phyloP scores from a whole-genome alignment of 352 stramenopile species.

The Pilasporangium apinafurcum region DNA sequence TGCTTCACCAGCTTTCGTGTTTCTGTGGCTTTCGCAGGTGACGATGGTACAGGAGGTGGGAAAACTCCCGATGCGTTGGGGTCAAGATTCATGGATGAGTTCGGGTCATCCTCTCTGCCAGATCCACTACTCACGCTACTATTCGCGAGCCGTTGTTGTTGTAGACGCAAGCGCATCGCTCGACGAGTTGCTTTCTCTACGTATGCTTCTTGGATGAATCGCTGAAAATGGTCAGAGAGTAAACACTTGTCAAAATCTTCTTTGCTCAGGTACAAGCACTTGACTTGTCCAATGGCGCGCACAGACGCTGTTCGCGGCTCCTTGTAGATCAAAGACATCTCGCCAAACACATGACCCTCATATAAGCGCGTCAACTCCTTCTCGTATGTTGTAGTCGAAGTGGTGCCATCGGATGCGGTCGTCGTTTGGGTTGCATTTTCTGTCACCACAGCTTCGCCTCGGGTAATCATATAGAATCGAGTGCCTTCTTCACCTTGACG shows the following conservation, averaged over 20 bases:
- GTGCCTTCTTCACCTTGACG: slow-evolving; percentile 84
- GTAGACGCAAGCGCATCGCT: slow-evolving; percentile 71
- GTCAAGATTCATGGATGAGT: slow-evolving; percentile 8
- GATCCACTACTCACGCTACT: slow-evolving; percentile 16
- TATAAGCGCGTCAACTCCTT: slow-evolving; percentile 81
- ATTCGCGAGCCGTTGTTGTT: no score
- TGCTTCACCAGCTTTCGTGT: slow-evolving; percentile 81
- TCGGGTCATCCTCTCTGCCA: slow-evolving; percentile 6
- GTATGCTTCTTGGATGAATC: slow-evolving; percentile 82
- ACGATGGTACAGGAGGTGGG: slow-evolving; percentile 38
- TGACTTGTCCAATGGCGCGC: slow-evolving; percentile 68
- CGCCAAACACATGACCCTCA: slow-evolving; percentile 85
- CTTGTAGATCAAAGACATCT: slow-evolving; percentile 87
- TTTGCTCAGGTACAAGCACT: slow-evolving; percentile 83
- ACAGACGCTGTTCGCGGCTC: slow-evolving; percentile 82
- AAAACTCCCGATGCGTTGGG: slow-evolving; percentile 17
- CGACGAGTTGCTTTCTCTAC: slow-evolving; percentile 80
- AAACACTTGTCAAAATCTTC: slow-evolving; percentile 86
- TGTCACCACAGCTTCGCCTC: slow-evolving; percentile 76
- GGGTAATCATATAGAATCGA: slow-evolving; percentile 88
- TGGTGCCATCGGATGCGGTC: slow-evolving; percentile 2
- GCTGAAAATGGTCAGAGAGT: slow-evolving; percentile 76
- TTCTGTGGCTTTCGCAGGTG: slow-evolving; percentile 58
- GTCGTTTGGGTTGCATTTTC: slow-evolving; percentile 39
- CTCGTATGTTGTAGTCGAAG: slow-evolving; percentile 38